phyloP scores from a whole-genome alignment of 306 rosid species.

The Prunus fruticosa region DNA sequence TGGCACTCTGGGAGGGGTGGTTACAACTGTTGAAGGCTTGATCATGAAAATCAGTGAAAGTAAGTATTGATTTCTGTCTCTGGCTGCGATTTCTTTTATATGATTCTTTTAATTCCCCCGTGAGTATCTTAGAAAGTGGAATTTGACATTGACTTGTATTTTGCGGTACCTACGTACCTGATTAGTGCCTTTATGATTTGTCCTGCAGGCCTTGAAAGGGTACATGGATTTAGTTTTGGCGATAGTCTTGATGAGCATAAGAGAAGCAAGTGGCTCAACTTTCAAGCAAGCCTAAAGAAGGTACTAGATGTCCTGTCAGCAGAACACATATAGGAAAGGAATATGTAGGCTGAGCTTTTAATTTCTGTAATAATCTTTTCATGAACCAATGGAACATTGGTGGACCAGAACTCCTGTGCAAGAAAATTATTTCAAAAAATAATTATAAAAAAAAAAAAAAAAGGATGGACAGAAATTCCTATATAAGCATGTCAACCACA shows the following conservation, averaged over 20 bases:
- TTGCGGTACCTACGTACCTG: background rate
- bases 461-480: background rate
- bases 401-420: background rate
- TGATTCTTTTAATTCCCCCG: background rate
- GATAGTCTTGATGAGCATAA: slow-evolving; percentile 77
- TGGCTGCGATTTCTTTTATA: background rate
- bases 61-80: slow-evolving; percentile 27
- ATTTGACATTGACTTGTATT: background rate
- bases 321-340: background rate
- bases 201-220: slow-evolving; percentile 75
- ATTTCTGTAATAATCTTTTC: background rate
- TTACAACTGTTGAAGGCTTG: slow-evolving; percentile 88
- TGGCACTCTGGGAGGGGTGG: slow-evolving; percentile 62
- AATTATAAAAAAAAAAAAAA: background rate
- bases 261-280: slow-evolving; percentile 74
- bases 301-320: slow-evolving; percentile 30
- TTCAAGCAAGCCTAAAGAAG: slow-evolving; percentile 62
- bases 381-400: background rate
- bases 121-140: background rate
- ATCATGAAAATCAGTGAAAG: slow-evolving; percentile 52
- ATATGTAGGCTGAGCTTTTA: background rate
- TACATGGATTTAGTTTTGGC: slow-evolving; percentile 89
- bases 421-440: too few relatives aligned
- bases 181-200: slow-evolving; percentile 7
- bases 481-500: too few relatives aligned